phyloP scores from a whole-genome alignment of 2,329 filamentous ascomycete species.

The Apiospora aurea region DNA sequence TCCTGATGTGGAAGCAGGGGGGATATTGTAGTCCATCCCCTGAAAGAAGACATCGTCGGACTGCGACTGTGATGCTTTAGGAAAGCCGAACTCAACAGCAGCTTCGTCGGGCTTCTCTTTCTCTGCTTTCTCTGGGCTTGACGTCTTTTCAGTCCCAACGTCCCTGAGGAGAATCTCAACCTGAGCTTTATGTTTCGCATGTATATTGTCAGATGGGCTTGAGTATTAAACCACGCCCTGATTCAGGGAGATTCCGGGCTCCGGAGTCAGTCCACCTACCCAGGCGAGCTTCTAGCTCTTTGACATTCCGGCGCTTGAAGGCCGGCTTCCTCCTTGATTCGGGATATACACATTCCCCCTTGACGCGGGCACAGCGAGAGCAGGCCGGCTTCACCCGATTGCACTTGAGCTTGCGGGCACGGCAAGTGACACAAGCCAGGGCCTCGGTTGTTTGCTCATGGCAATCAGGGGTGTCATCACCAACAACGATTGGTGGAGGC shows the following conservation, averaged over 20 bases:
- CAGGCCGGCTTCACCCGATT: constrained; percentile 83
- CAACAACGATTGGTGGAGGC: background rate
- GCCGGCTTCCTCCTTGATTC: constrained; percentile 88
- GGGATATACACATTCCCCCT: constrained; percentile 84
- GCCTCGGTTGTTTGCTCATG: constrained; percentile 18
- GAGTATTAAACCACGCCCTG: background rate
- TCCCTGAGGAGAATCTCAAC: constrained; percentile 81
- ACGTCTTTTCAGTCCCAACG: constrained; percentile 51
- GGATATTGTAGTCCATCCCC: constrained; percentile 36
- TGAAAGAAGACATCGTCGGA: constrained; percentile 38
- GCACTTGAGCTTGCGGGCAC: constrained; percentile 86
- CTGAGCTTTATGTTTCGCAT: constrained; percentile 63
- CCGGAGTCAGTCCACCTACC: constrained; percentile 57
- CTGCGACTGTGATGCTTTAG: constrained; percentile 31
- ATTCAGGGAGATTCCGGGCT: constrained; percentile 26
- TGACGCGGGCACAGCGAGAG: constrained; percentile 77
- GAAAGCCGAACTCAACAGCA: constrained; percentile 33
- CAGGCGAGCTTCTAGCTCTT: constrained; percentile 85
- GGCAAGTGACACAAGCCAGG: constrained; percentile 40
- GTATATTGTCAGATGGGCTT: background rate
- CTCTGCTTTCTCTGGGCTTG: background rate
- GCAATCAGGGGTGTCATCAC: background rate
- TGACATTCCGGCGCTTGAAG: constrained; percentile 88
- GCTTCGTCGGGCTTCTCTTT: constrained; percentile 29
- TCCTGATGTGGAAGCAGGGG: background rate